phyloP scores from a whole-genome alignment of 1,139 yeast species.

The Magnusiomyces suaveolens region DNA sequence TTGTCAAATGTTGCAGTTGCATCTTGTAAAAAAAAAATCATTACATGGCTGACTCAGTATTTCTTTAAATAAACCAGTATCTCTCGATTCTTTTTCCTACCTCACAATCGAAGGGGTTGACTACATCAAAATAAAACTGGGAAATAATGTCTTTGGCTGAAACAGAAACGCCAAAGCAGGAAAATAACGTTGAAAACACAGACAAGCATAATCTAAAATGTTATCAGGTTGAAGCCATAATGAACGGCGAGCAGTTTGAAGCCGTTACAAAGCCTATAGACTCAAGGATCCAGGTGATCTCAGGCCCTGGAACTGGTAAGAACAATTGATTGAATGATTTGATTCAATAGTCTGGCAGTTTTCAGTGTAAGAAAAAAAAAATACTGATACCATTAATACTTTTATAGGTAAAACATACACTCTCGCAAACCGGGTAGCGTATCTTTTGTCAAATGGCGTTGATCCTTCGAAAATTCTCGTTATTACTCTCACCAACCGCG shows the following conservation, averaged over 20 bases:
- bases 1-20: too few species aligned
- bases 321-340: neutral
- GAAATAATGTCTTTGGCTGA: too few species aligned
- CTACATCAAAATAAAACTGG: too few species aligned
- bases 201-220: neutral
- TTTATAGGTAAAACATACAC: constrained; percentile 68
- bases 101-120: too few species aligned
- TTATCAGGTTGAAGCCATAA: constrained; percentile 14
- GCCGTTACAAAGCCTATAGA: constrained; percentile 52
- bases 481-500: constrained; percentile 84
- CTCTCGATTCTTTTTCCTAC: neutral
- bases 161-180: too few species aligned
- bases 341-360: too few species aligned
- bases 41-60: neutral
- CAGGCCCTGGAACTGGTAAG: constrained; percentile 76
- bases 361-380: too few species aligned
- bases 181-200: too few species aligned
- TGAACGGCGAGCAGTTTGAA: constrained; percentile 48
- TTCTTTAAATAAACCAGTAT: neutral
- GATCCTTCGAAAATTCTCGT: constrained; percentile 59
- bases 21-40: neutral
- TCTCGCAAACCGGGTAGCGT: constrained; percentile 66
- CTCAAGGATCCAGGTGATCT: constrained; percentile 63
- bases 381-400: constrained; percentile 7
- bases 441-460: constrained; percentile 44